These are phyloP conservation scores for Cladosporium sp. DNA, from an alignment of 2,329 filamentous ascomycete species.

Conservation along the genomic window DNA sequence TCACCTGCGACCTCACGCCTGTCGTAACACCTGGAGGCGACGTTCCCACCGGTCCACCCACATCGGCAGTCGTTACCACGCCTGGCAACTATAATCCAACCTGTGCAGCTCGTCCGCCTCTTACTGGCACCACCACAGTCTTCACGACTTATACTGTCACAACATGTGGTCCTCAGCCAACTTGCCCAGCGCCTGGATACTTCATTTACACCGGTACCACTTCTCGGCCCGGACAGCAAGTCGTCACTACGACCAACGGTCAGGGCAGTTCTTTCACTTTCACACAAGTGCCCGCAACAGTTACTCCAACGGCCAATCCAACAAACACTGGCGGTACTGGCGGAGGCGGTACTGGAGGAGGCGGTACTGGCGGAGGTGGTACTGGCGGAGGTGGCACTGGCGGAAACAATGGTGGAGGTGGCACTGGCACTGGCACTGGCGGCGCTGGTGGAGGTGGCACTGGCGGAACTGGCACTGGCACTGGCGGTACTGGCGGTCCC, in stretches of 20 bases:
- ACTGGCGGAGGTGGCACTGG: neutral
- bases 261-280: conserved; percentile 18
- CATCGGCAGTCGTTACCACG: neutral
- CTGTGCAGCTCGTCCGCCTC: conserved; percentile 14
- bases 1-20: conserved; percentile 27
- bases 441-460: conserved; percentile 3
- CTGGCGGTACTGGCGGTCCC: conserved; percentile 10
- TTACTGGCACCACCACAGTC: conserved; percentile 28
- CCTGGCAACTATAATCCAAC: conserved; percentile 7
- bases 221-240: conserved; percentile 14
- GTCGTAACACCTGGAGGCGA: conserved; percentile 17
- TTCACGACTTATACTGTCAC: conserved; percentile 31
- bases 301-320: neutral
- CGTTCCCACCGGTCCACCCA: neutral
- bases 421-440: neutral
- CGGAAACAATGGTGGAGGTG: neutral
- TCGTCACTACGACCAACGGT: conserved; percentile 22
- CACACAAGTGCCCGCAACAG: conserved; percentile 18
- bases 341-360: neutral
- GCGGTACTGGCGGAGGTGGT: conserved; percentile 12
- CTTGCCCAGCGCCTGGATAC: conserved; percentile 27
- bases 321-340: neutral
- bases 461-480: neutral
- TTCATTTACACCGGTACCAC: conserved; percentile 17
- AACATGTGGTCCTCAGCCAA: conserved; percentile 25